phyloP scores from a whole-genome alignment of 2,329 filamentous ascomycete genomes.

The Aspergillus novoparasiticus region DNA sequence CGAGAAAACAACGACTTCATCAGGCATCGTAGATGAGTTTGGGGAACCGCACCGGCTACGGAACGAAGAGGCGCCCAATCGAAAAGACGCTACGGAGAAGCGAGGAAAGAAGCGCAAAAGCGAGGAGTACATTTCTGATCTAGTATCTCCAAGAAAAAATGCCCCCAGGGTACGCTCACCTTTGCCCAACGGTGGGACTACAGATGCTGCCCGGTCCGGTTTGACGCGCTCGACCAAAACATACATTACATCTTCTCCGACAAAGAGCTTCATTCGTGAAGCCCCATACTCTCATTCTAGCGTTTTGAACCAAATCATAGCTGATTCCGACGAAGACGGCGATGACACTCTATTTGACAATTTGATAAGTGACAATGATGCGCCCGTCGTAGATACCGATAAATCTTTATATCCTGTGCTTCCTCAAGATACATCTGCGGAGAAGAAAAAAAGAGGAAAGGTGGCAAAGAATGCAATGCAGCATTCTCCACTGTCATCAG shows the following conservation, averaged over 20 bases:
- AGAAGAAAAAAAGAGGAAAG: constrained; percentile 9
- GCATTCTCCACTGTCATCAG: constrained; percentile 9
- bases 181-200: constrained; percentile 13
- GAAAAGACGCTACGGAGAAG: constrained; percentile 38
- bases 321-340: constrained; percentile 41
- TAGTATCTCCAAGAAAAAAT: constrained; percentile 36
- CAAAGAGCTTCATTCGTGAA: constrained; percentile 10
- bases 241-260: constrained; percentile 8
- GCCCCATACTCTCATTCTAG: constrained; percentile 11
- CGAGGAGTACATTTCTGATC: constrained; percentile 47
- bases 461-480: constrained; percentile 2
- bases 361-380: constrained; percentile 25
- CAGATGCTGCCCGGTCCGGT: constrained; percentile 1
- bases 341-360: constrained; percentile 28
- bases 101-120: constrained; percentile 54
- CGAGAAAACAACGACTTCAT: constrained; percentile 39
- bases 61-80: constrained; percentile 46
- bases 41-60: constrained; percentile 46
- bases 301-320: constrained; percentile 27
- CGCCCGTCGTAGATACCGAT: constrained; percentile 25
- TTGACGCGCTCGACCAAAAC: constrained; percentile 11
- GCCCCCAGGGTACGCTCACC: constrained; percentile 28
- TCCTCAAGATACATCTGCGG: constrained; percentile 23
- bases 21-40: constrained; percentile 42
- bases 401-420: constrained; percentile 34